Base-by-base conservation (phyloP, 257 asterid genomes). In the Misopates orontium region DNA sequence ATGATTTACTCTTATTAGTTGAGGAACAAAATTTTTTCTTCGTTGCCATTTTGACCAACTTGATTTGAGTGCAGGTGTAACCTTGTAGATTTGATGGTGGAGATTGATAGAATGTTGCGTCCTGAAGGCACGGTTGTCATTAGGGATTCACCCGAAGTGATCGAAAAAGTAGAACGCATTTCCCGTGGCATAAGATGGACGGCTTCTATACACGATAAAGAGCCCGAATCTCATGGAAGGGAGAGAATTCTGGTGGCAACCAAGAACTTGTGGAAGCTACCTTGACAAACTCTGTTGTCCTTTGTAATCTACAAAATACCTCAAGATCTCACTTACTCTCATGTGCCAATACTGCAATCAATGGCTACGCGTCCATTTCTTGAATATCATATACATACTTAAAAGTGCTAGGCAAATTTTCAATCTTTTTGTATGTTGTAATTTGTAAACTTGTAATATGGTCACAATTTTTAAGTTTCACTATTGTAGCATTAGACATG, bases 11-110 rank as follows among this genome's bases (percentile, higher is more conserved):
- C n/a, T n/a, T n/a, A n/a, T n/a, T n/a, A n/a, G n/a, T n/a, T n/a
- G n/a, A n/a, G n/a, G n/a, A n/a, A n/a, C n/a, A 28, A 2, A 28
- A 2, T 45, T 5, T 40, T 47, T 23, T 23, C 12, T 40, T 20
- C 4, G 13, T 10, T 36, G 28, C 19, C 13, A 32, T 32, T 40
- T 21, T 40, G 56, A 72, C 58, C 50, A 31, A n/a, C 50, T 54
- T 41, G 15, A 16, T 28, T n/a, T 32, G 1, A 22, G 57, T 81
- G 78, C 88, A 92, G 98, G 88, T 93, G 99, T 62, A 90, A 79
- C 79, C 85, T 90, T 18, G 95, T 90, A 60, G 99, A 90, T 79
- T 71, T 93, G 70, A 86, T 93, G 91, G 92, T 84, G 76, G 99
- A 93, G 78, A 87, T 93, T 0, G 99, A 93, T 68, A 82, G 99